These are phyloP conservation scores for Suillus alpinus DNA, from an alignment of 768 basidiomycete species.

Conservation along the genomic window DNA sequence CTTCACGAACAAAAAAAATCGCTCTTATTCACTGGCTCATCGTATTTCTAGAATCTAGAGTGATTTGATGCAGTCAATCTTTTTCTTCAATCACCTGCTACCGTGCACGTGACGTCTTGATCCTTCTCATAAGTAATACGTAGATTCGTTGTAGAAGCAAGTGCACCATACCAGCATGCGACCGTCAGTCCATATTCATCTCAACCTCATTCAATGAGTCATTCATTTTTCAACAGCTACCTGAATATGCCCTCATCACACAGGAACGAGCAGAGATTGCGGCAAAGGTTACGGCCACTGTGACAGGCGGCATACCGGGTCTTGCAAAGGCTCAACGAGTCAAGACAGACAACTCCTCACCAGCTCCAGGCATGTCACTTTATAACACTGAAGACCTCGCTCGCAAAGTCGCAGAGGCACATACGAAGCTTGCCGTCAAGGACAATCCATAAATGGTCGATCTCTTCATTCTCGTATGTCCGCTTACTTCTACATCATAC, in stretches of 20 bases:
- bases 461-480: conserved; percentile 4
- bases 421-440: conserved; percentile 68
- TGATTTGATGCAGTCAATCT: no score
- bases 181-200: no score
- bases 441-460: conserved; percentile 88
- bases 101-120: no score
- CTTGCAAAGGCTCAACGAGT: conserved; percentile 17
- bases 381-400: conserved; percentile 60
- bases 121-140: no score
- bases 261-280: conserved; percentile 83
- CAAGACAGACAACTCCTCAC: conserved; percentile 30
- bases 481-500: not conserved
- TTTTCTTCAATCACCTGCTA: no score
- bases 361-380: conserved; percentile 37
- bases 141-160: no score
- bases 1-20: conserved; percentile 48
- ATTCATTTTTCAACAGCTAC: conserved; percentile 32
- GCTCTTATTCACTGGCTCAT: conserved; percentile 8
- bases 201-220: conserved; percentile 17
- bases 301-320: conserved; percentile 46
- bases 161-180: no score
- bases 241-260: conserved; percentile 67
- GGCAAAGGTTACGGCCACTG: conserved; percentile 80
- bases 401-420: conserved; percentile 73
- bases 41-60: no score